Evolutionary conservation across 805 yeast species (phyloP).

Genomic region (Lachancea meyersii): DNA sequence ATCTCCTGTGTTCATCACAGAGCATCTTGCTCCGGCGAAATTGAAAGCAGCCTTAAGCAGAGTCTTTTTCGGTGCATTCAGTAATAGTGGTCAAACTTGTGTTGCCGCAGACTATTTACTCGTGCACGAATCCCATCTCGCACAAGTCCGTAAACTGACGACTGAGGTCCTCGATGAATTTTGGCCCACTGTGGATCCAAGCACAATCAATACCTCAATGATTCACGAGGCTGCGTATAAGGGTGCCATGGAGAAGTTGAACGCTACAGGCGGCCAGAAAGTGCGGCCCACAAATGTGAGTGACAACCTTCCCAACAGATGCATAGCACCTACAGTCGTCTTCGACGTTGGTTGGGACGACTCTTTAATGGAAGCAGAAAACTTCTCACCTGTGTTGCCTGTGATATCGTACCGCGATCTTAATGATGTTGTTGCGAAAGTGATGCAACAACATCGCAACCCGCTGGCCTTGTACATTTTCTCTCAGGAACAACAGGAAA

Average conservation of each 20-base stretch:
- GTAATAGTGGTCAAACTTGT: conserved; percentile 87
- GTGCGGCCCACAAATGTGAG: conserved; percentile 42
- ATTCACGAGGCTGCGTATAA: conserved; percentile 49
- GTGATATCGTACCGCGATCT: conserved; percentile 49
- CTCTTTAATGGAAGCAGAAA: conserved; percentile 63
- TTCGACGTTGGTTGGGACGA: conserved; percentile 59
- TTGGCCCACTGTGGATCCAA: conserved; percentile 37
- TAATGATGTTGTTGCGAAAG: conserved; percentile 38
- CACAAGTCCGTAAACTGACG: conserved; percentile 40
- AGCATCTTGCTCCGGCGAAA: conserved; percentile 39
- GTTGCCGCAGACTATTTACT: conserved; percentile 80
- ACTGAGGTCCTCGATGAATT: conserved; percentile 39
- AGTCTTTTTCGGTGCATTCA: conserved; percentile 69
- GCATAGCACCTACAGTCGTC: conserved; percentile 70
- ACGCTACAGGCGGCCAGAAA: conserved; percentile 43
- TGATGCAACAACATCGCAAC: conserved; percentile 51
- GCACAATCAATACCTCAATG: conserved; percentile 52
- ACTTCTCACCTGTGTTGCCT: conserved; percentile 85
- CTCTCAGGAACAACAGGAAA: conserved; percentile 42
- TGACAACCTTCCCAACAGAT: conserved; percentile 37
- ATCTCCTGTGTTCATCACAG: conserved; percentile 72
- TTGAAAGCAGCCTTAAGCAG: conserved; percentile 49
- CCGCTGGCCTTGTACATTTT: conserved; percentile 80
- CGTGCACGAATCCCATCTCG: conserved; percentile 55
- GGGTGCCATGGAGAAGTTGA: conserved; percentile 41